Conservation (phyloP, 2,329 filamentous ascomycete genomes). For the Neurospora crassa region DNA sequence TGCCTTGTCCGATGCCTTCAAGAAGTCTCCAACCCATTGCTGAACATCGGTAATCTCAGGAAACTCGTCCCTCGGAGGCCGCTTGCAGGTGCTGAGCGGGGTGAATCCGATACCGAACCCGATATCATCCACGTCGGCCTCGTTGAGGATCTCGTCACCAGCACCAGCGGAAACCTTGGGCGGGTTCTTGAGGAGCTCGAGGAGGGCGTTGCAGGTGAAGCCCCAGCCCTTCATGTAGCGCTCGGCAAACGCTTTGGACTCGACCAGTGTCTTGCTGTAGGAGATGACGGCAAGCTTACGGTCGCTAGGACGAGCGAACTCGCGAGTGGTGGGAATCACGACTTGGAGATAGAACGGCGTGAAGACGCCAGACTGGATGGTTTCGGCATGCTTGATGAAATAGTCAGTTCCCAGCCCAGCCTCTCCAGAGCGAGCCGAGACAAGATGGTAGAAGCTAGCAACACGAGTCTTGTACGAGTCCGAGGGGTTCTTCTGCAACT, state of each 20-base stretch:
- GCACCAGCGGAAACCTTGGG: slow-evolving; percentile 55
- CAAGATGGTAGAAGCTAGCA: slow-evolving; percentile 87
- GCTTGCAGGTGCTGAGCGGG: slow-evolving; percentile 81
- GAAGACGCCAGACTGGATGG: slow-evolving; percentile 72
- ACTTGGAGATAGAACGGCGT: slow-evolving; percentile 76
- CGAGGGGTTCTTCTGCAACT: slow-evolving; percentile 56
- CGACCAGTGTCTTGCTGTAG: slow-evolving; percentile 82
- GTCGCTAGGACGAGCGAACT: slow-evolving; percentile 77
- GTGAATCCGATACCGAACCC: slow-evolving; percentile 94
- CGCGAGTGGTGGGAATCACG: slow-evolving; percentile 81
- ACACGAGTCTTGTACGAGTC: slow-evolving; percentile 83
- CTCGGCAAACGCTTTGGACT: slow-evolving; percentile 73
- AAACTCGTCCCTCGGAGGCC: slow-evolving; percentile 67
- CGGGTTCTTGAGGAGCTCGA: slow-evolving; percentile 83
- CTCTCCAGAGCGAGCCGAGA: slow-evolving; percentile 64
- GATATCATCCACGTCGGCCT: slow-evolving; percentile 89
- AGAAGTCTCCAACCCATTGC: slow-evolving; percentile 73
- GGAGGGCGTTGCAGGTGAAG: slow-evolving; percentile 78
- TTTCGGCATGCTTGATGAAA: slow-evolving; percentile 77
- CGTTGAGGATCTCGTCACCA: slow-evolving; percentile 68
- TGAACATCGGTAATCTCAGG: slow-evolving; percentile 73
- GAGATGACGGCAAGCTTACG: slow-evolving; percentile 91
- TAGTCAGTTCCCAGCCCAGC: slow-evolving; percentile 85
- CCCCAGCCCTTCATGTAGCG: slow-evolving; percentile 85
- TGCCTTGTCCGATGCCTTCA: slow-evolving; percentile 67